Evolutionary conservation across 306 rosid genomes (phyloP).

Genomic region (Gynostemma pentaphyllum): DNA sequence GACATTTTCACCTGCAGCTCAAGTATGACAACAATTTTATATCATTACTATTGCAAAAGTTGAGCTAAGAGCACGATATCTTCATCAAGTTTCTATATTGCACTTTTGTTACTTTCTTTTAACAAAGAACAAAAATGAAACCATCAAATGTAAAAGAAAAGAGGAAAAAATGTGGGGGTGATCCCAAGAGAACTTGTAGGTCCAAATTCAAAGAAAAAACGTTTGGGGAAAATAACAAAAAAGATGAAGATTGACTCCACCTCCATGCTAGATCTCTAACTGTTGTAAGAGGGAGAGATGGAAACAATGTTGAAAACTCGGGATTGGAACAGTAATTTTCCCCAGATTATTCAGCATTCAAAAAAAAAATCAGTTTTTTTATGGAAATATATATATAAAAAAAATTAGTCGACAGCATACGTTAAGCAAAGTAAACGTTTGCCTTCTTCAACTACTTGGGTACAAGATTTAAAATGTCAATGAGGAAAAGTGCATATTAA

Average conservation of each 20-base stretch:
- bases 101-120: neutral
- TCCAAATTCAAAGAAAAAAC: neutral
- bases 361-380: too few species aligned
- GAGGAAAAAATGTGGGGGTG: neutral
- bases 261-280: neutral
- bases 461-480: neutral
- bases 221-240: conserved; percentile 1
- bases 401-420: neutral
- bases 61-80: neutral
- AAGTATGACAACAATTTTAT: neutral
- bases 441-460: neutral
- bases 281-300: too few species aligned
- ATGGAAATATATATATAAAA: too few species aligned
- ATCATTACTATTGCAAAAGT: neutral
- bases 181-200: neutral
- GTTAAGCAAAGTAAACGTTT: neutral
- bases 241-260: neutral
- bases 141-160: neutral
- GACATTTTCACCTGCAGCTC: conserved; percentile 29
- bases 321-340: too few species aligned
- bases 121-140: neutral
- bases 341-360: too few species aligned
- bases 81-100: neutral
- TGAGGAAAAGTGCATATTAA: neutral
- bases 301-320: too few species aligned